These are phyloP conservation scores for Botrytis fragariae DNA, from an alignment of 2,329 filamentous ascomycete genomes.

Conservation along the genomic window DNA sequence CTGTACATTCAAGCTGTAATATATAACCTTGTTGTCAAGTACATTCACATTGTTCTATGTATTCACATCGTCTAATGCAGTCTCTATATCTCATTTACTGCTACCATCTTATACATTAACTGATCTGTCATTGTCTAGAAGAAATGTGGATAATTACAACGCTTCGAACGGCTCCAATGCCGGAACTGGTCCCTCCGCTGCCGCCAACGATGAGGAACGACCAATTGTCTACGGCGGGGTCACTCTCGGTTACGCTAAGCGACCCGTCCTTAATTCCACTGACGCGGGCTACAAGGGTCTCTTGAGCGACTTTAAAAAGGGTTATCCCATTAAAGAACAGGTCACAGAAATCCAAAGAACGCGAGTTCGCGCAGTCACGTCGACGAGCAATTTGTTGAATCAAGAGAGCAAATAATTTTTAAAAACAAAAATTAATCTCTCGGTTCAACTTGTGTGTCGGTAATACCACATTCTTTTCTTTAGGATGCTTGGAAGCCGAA, in stretches of 20 bases:
- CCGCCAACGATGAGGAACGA: neutral
- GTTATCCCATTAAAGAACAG: rapidly evolving
- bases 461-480: neutral
- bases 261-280: neutral
- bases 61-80: neutral
- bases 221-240: neutral
- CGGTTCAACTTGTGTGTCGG: neutral
- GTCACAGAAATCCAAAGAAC: no score
- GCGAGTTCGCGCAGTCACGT: no score
- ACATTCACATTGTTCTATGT: neutral
- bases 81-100: neutral
- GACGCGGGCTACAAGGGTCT: neutral
- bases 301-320: rapidly evolving
- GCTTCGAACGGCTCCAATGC: neutral
- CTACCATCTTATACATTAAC: neutral
- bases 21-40: neutral
- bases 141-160: neutral
- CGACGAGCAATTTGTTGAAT: neutral
- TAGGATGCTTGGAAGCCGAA: neutral
- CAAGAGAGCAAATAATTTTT: neutral
- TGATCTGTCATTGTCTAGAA: neutral
- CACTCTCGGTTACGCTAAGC: neutral
- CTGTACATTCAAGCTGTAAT: neutral
- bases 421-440: neutral
- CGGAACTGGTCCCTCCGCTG: neutral